Percentiles rank a stretch among this genome's conserved stretches.
phyloP scores from a whole-genome alignment of 2,329 filamentous ascomycete species.

The Magnaporthiopsis poae region DNA sequence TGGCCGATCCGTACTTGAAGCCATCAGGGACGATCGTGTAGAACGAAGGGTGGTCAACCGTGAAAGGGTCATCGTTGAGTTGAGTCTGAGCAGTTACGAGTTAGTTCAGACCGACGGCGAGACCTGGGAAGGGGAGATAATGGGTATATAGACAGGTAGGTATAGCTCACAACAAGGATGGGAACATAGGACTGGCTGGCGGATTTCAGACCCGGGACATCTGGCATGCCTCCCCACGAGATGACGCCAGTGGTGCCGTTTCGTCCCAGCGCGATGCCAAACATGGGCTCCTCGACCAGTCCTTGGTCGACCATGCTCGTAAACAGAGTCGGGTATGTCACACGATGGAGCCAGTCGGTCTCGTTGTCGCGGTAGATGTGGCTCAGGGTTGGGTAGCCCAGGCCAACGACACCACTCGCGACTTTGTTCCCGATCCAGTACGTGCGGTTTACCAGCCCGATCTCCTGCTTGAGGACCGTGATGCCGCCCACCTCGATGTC shows the following conservation, averaged over 20 bases:
- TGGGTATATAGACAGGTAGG: no score
- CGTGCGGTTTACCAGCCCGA: slow-evolving; percentile 39
- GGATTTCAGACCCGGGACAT: slow-evolving; percentile 20
- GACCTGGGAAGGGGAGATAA: background rate
- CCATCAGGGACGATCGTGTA: slow-evolving; percentile 44
- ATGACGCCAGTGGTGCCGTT: slow-evolving; percentile 36
- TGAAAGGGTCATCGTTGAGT: slow-evolving; percentile 24
- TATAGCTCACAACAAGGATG: slow-evolving; percentile 34
- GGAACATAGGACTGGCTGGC: slow-evolving; percentile 26
- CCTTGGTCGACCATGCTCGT: slow-evolving; percentile 38
- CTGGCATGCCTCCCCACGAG: slow-evolving; percentile 37
- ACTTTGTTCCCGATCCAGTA: slow-evolving; percentile 43
- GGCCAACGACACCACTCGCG: slow-evolving; percentile 40
- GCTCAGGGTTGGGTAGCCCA: slow-evolving; percentile 41
- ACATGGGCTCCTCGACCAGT: slow-evolving; percentile 32
- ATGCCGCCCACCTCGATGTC: slow-evolving; percentile 38
- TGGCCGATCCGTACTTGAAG: slow-evolving; percentile 32
- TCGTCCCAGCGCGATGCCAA: slow-evolving; percentile 38
- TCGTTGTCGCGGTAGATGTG: slow-evolving; percentile 30
- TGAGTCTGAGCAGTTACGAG: slow-evolving; percentile 28
- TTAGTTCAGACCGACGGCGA: slow-evolving; percentile 5
- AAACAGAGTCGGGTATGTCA: slow-evolving; percentile 36
- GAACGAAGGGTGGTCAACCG: slow-evolving; percentile 38
- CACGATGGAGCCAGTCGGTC: background rate
- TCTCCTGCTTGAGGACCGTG: slow-evolving; percentile 33